A percentile compares a stretch with the other conserved stretches of the same genome.
phyloP scores from a whole-genome alignment of 139 green algal species.

The Coelastrella sp. region DNA sequence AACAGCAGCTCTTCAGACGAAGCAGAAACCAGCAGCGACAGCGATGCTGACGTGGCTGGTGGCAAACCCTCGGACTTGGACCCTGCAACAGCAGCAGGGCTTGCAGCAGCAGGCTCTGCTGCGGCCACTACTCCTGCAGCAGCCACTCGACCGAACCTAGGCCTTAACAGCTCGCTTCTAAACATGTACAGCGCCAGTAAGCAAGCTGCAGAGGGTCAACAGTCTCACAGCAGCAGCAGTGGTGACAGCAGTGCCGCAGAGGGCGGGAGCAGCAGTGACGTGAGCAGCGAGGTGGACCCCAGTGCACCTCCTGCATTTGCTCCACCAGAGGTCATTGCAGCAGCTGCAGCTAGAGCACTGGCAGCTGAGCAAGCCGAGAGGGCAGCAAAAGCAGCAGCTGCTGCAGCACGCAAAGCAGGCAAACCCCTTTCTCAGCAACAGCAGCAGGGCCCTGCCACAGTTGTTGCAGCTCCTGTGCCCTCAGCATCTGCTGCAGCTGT shows the following conservation, averaged over 20 bases:
- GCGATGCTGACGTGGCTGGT: background rate
- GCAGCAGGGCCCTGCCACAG: slow-evolving; percentile 12
- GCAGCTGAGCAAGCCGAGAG: slow-evolving; percentile 48
- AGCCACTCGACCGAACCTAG: background rate
- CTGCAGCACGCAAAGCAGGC: background rate
- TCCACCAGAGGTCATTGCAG: slow-evolving; percentile 62
- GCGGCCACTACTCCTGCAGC: slow-evolving; percentile 31
- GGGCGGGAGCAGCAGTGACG: slow-evolving; percentile 19
- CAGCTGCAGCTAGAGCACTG: slow-evolving; percentile 63
- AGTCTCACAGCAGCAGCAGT: slow-evolving; percentile 14
- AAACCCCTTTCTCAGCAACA: slow-evolving; percentile 16
- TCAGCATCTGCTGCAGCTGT: background rate
- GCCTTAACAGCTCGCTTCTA: slow-evolving; percentile 71
- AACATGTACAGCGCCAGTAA: slow-evolving; percentile 65
- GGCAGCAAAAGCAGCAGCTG: slow-evolving; percentile 38
- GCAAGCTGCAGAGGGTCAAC: background rate
- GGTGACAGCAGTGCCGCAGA: background rate
- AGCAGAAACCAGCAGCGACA: background rate
- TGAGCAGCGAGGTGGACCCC: slow-evolving; percentile 23
- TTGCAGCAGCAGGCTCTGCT: slow-evolving; percentile 13
- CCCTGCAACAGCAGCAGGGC: slow-evolving; percentile 9
- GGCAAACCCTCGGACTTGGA: background rate
- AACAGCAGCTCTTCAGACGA: background rate
- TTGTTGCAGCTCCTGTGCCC: background rate
- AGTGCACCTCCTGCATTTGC: slow-evolving; percentile 60